phyloP scores from a whole-genome alignment of 768 basidiomycete species.

The Kwoniella bestiolae region DNA sequence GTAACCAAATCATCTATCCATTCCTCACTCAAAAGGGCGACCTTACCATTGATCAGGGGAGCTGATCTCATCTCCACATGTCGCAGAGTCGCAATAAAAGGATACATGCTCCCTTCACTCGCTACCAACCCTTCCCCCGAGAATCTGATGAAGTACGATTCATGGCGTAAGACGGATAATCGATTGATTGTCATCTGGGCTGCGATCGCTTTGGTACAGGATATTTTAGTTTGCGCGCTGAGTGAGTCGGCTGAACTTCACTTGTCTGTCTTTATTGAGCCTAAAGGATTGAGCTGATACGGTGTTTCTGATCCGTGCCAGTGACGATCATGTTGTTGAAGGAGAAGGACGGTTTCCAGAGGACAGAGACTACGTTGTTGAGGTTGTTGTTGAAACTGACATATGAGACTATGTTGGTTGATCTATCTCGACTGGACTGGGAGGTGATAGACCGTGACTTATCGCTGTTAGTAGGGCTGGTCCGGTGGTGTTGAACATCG shows the following conservation, averaged over 20 bases:
- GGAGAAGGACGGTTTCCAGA: conserved; percentile 8
- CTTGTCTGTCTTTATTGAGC: background rate
- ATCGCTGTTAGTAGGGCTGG: conserved; percentile 9
- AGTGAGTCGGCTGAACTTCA: conserved; percentile 3
- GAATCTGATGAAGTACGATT: conserved; percentile 10
- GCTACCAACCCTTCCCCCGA: conserved; percentile 7
- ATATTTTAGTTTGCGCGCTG: conserved; percentile 16
- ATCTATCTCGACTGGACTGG: background rate
- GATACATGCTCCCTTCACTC: conserved; percentile 20
- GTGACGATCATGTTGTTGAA: conserved; percentile 26
- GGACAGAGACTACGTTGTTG: conserved; percentile 13
- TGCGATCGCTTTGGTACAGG: conserved; percentile 14
- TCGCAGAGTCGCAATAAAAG: conserved; percentile 22
- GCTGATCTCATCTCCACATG: too few relatives aligned
- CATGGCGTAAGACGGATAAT: conserved; percentile 19
- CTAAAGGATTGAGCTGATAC: conserved; percentile 2
- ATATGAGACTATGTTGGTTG: conserved; percentile 23
- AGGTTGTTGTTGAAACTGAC: conserved; percentile 16
- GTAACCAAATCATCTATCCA: background rate
- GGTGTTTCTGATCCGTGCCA: background rate
- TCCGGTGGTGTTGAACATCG: conserved; percentile 15
- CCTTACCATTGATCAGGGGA: too few relatives aligned
- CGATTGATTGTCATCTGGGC: conserved; percentile 21
- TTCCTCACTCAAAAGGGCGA: too few relatives aligned
- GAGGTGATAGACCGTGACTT: too few relatives aligned